Percentiles rank a stretch among this genome's conserved stretches.
phyloP scores from a whole-genome alignment of 2,329 filamentous ascomycete species.

The Curvularia verruculosa region DNA sequence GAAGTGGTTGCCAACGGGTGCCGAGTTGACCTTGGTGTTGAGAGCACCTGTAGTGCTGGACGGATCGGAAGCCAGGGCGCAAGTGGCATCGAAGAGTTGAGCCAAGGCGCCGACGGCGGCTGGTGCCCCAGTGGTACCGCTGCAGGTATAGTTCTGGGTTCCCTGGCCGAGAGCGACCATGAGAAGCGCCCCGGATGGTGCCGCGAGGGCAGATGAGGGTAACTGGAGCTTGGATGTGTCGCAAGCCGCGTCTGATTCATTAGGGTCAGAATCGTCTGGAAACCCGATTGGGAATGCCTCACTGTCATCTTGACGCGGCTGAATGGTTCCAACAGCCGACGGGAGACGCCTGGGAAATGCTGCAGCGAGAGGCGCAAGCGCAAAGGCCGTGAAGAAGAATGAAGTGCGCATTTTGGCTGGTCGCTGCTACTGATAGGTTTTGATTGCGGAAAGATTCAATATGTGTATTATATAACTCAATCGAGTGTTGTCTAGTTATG shows the following conservation, averaged over 20 bases:
- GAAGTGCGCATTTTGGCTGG: constrained; percentile 32
- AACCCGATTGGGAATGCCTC: background rate
- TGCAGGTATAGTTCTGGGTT: constrained; percentile 60
- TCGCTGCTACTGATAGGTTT: background rate
- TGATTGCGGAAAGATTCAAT: constrained; percentile 4
- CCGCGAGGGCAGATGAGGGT: constrained; percentile 35
- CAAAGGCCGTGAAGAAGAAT: constrained; percentile 25
- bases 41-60: constrained; percentile 34
- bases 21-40: constrained; percentile 20
- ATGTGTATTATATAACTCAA: background rate
- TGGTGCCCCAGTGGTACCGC: constrained; percentile 39
- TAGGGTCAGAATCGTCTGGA: too few species aligned
- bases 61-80: constrained; percentile 23
- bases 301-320: constrained; percentile 25
- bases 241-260: constrained; percentile 11
- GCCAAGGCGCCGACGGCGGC: constrained; percentile 53
- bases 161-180: constrained; percentile 56
- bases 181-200: constrained; percentile 45
- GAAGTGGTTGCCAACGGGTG: constrained; percentile 72
- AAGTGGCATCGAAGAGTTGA: constrained; percentile 35
- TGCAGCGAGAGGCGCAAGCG: constrained; percentile 32
- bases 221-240: constrained; percentile 32
- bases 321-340: constrained; percentile 14
- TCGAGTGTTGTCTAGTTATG: background rate
- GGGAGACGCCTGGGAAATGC: constrained; percentile 27